Base-by-base conservation (phyloP, 257 asterid genomes). In the Solanum dulcamara region DNA sequence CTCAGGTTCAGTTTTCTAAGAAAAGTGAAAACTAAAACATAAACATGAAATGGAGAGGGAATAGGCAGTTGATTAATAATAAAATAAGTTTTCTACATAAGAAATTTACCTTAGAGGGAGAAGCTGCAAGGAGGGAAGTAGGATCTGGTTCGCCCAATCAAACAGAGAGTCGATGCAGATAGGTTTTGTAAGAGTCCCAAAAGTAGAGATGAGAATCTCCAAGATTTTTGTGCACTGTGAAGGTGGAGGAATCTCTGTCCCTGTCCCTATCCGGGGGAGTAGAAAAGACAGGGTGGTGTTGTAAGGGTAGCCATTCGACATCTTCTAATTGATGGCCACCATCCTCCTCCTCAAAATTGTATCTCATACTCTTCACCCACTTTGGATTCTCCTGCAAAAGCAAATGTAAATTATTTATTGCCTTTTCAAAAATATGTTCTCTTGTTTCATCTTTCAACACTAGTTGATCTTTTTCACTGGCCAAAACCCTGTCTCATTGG, bases 131-230 rank as follows among this genome's bases (percentile, higher is more conserved):
- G 55, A 96, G 84, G 28, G 97, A 93, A 28, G 87, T 72, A 35
- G 96, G 91, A 37, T 93, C 95, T 26, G 98, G 97, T 74, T 95
- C 99, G 9, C 99, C 99, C 84, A 95, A 85, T 46, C 96, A 93
- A 80, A 95, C 50, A 7, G 98, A 92, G 70, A 96, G 83, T 64
- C 97, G 90, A 85, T 96, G 97, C 67, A 96, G 90, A 85, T 96
- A 90, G 30, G 85, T 88, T 75, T 86, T 92, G 81, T 86, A 74
- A 11, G 92, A 85, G 85, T 94, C 96, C 99, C 98, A 96, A 46
- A 92, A 85, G 91, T 95, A 96, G 71, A 96, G 92, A 24, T 95
- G 94, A 60, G 98, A 94, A 83, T 91, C 94, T 71, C 95, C 99
- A 88, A 95, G 94, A 86, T 92, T 95, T 74, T 90, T 90, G n/a